Conservation (phyloP, 2,329 filamentous ascomycete genomes). For the Xylaria hypoxylon region DNA sequence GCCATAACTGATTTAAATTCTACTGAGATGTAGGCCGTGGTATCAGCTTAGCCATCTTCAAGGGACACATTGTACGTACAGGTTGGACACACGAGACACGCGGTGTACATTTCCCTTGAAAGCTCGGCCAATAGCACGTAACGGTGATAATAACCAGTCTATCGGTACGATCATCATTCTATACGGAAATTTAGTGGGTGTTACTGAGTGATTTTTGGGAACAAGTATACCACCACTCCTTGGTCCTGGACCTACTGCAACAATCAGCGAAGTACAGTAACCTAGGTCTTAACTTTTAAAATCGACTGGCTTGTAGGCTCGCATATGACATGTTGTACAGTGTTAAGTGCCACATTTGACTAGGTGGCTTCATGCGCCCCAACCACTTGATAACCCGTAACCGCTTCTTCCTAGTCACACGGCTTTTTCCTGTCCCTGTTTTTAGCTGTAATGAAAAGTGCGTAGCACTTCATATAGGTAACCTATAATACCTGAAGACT, state of each 20-base stretch:
- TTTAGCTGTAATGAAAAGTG: not conserved
- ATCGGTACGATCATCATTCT: not conserved
- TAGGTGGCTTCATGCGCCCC: constrained; percentile 14
- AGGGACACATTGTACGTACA: not conserved
- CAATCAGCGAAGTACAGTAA: not conserved
- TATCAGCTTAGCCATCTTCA: not conserved
- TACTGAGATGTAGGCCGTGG: no score
- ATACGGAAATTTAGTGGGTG: not conserved
- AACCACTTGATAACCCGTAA: constrained; percentile 6
- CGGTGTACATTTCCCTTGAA: not conserved
- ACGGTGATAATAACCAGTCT: not conserved
- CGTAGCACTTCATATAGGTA: constrained; percentile 4
- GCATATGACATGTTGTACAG: constrained; percentile 11
- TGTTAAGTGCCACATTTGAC: constrained; percentile 3
- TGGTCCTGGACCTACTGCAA: not conserved
- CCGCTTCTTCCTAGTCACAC: constrained; percentile 17
- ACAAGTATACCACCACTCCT: not conserved
- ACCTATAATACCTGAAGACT: constrained; percentile 1
- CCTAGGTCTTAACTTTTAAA: not conserved
- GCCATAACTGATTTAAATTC: not conserved
- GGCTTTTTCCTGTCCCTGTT: constrained; percentile 13
- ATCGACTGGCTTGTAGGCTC: constrained; percentile 5
- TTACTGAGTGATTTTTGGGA: not conserved
- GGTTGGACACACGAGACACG: not conserved
- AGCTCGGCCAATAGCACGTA: not conserved